Percentiles rank a stretch among this genome's conserved stretches.
Conservation (phyloP, 2,329 filamentous ascomycete genomes). For the Cytospora piceae region DNA sequence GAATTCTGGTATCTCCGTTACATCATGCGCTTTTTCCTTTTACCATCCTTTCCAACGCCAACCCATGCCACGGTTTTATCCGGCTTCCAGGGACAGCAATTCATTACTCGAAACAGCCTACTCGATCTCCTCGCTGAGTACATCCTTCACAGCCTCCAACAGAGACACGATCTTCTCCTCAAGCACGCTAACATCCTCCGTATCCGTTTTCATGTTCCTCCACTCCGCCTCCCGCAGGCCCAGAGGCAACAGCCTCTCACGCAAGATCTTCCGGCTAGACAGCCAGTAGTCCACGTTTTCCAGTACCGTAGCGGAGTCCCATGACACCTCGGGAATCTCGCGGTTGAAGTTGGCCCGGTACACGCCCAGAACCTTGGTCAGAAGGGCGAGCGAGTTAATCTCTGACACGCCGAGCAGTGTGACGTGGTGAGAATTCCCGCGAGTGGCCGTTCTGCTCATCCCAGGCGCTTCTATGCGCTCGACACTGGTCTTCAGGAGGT, state of each 20-base stretch:
- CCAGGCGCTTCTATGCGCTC: slow-evolving; percentile 69
- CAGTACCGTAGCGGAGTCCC: slow-evolving; percentile 72
- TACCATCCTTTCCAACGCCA: slow-evolving; percentile 26
- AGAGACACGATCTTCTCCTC: slow-evolving; percentile 77
- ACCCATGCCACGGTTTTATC: slow-evolving; percentile 19
- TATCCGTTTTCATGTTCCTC: slow-evolving; percentile 47
- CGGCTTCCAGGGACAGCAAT: slow-evolving; percentile 7
- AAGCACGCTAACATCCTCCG: slow-evolving; percentile 63
- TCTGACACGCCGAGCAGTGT: slow-evolving; percentile 76
- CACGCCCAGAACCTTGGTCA: slow-evolving; percentile 72
- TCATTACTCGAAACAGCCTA: slow-evolving; percentile 27
- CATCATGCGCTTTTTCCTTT: slow-evolving; percentile 22
- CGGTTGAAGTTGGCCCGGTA: slow-evolving; percentile 69
- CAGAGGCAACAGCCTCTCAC: slow-evolving; percentile 73
- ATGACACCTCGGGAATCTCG: slow-evolving; percentile 73
- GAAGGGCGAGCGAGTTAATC: slow-evolving; percentile 75
- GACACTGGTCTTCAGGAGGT: slow-evolving; percentile 73
- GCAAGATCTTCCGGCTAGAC: slow-evolving; percentile 67
- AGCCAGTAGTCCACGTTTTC: slow-evolving; percentile 88
- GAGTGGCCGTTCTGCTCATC: slow-evolving; percentile 54
- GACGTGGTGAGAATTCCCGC: slow-evolving; percentile 63
- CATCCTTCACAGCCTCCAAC: slow-evolving; percentile 62
- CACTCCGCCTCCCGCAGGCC: slow-evolving; percentile 73
- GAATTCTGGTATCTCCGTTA: slow-evolving; percentile 28
- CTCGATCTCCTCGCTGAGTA: slow-evolving; percentile 58